These are phyloP conservation scores for Alternaria angustiovoidea DNA, from an alignment of 2,329 filamentous ascomycete genomes.

Conservation along the genomic window DNA sequence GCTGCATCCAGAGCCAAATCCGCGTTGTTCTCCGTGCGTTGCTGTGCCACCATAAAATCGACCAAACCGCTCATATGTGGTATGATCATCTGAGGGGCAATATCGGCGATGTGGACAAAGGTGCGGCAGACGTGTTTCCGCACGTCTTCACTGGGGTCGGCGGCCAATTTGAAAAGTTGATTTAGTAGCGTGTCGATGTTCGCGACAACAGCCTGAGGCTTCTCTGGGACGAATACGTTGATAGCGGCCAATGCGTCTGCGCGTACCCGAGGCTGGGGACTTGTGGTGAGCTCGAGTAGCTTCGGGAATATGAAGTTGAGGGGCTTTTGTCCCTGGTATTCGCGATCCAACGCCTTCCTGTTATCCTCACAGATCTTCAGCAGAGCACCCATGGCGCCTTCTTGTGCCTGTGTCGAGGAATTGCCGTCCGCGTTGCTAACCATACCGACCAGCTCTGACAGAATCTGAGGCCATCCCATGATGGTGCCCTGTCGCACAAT, in stretches of 20 bases:
- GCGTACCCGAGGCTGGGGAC: slow-evolving; percentile 77
- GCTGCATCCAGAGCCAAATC: slow-evolving; percentile 93
- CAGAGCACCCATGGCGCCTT: slow-evolving; percentile 92
- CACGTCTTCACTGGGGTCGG: slow-evolving; percentile 80
- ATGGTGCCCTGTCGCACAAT: slow-evolving; percentile 84
- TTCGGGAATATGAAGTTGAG: slow-evolving; percentile 89
- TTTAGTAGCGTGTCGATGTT: slow-evolving; percentile 83
- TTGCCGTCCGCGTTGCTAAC: slow-evolving; percentile 76
- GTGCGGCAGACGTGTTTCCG: slow-evolving; percentile 91
- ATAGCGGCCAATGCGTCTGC: slow-evolving; percentile 82
- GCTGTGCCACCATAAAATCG: slow-evolving; percentile 90
- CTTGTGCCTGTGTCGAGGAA: slow-evolving; percentile 75
- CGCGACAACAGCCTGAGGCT: slow-evolving; percentile 81
- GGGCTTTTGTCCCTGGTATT: slow-evolving; percentile 87
- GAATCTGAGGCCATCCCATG: slow-evolving; percentile 87
- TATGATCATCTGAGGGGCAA: slow-evolving; percentile 86
- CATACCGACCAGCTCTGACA: slow-evolving; percentile 82
- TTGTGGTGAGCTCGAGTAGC: slow-evolving; percentile 85
- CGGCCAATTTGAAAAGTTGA: slow-evolving; percentile 81
- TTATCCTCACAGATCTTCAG: slow-evolving; percentile 98
- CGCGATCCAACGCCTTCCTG: slow-evolving; percentile 81
- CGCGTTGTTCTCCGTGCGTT: slow-evolving; percentile 80
- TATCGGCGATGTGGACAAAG: slow-evolving; percentile 90
- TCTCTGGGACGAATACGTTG: slow-evolving; percentile 89
- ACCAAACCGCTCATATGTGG: slow-evolving; percentile 89